phyloP scores from a whole-genome alignment of 2,329 filamentous ascomycete species.

The Colletotrichum siamense region DNA sequence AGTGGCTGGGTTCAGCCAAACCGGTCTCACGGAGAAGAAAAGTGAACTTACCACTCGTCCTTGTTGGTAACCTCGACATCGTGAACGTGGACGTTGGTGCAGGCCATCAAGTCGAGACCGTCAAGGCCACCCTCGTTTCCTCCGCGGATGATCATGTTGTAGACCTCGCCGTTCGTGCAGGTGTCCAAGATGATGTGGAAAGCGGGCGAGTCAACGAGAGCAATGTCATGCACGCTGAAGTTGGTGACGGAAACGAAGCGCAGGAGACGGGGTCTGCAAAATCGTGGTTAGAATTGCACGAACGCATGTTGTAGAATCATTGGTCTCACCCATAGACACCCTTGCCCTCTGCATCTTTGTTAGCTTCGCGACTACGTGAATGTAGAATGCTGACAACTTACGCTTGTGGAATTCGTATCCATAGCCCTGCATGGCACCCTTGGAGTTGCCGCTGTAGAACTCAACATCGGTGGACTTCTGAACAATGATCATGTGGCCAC shows the following conservation, averaged over 20 bases:
- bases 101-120: slow-evolving; percentile 57
- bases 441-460: slow-evolving; percentile 44
- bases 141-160: slow-evolving; percentile 59
- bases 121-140: slow-evolving; percentile 57
- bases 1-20: not conserved
- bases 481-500: slow-evolving; percentile 22
- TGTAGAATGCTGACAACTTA: not conserved
- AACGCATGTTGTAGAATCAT: not conserved
- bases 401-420: slow-evolving; percentile 49
- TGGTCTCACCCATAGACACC: not conserved
- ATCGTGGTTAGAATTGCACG: not conserved
- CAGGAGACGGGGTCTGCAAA: slow-evolving; percentile 43
- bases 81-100: slow-evolving; percentile 61
- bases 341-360: slow-evolving; percentile 1
- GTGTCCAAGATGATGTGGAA: slow-evolving; percentile 55
- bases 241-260: slow-evolving; percentile 47
- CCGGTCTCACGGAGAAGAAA: slow-evolving; percentile 35
- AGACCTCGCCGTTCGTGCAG: slow-evolving; percentile 54
- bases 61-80: slow-evolving; percentile 68
- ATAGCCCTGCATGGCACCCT: slow-evolving; percentile 52
- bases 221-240: slow-evolving; percentile 54
- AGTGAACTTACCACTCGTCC: slow-evolving; percentile 59
- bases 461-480: slow-evolving; percentile 45
- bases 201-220: slow-evolving; percentile 51
- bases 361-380: not conserved